A percentile compares a stretch with the other conserved stretches of the same genome.
phyloP scores from a whole-genome alignment of 2,329 filamentous ascomycete species.

The Aspergillus viridinutans region DNA sequence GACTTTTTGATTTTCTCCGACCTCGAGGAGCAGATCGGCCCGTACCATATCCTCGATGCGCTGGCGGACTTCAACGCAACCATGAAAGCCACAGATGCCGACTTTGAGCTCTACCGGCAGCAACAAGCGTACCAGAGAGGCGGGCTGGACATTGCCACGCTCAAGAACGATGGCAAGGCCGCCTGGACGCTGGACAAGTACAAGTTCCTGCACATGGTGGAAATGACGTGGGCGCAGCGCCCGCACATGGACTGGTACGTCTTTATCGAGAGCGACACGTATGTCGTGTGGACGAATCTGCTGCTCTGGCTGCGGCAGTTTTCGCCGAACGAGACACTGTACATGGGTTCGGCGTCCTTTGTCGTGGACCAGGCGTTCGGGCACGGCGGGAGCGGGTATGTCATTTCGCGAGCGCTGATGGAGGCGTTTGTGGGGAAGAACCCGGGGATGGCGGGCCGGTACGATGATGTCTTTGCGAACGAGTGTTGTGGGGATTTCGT shows the following conservation, averaged over 20 bases:
- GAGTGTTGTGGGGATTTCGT: conserved; percentile 54
- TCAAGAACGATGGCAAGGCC: conserved; percentile 22
- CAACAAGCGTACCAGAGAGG: conserved; percentile 43
- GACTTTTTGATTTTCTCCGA: conserved; percentile 48
- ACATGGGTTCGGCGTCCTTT: conserved; percentile 50
- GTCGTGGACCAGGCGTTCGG: conserved; percentile 46
- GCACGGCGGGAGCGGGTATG: conserved; percentile 54
- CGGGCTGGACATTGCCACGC: conserved; percentile 35
- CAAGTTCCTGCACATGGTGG: conserved; percentile 58
- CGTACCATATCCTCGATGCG: conserved; percentile 29
- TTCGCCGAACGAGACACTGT: conserved; percentile 43
- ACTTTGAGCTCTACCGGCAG: conserved; percentile 47
- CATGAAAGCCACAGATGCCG: conserved; percentile 41
- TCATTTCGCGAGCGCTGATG: conserved; percentile 51
- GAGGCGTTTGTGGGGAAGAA: conserved; percentile 43
- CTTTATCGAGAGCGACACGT: conserved; percentile 55
- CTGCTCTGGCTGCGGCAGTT: conserved; percentile 48
- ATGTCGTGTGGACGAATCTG: conserved; percentile 49
- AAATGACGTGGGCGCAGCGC: conserved; percentile 50
- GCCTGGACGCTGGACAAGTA: conserved; percentile 58
- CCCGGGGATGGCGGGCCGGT: conserved; percentile 45
- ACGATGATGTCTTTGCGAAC: conserved; percentile 39
- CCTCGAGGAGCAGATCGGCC: conserved; percentile 28
- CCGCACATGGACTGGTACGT: conserved; percentile 57
- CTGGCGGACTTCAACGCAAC: conserved; percentile 36